Base-by-base conservation (phyloP, 768 basidiomycete genomes). In the Pleurotus salmoneostramineus region DNA sequence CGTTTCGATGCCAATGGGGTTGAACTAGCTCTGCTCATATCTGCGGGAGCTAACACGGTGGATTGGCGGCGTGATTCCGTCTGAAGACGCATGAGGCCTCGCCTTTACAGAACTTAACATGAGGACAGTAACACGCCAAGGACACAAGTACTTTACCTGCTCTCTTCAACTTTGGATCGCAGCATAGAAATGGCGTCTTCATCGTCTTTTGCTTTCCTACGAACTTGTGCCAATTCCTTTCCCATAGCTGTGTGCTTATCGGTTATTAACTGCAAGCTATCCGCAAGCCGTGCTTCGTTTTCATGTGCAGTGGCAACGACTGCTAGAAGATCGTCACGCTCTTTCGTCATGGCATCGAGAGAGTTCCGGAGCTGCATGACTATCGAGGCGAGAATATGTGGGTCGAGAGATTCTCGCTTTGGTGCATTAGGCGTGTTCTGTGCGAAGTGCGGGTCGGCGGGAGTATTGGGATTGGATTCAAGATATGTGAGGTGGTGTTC, bases 51-150 rank as follows among this genome's bases (percentile, higher is more conserved):
- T 58, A 69, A 76, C 61, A 54, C 65, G 55, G 77, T 74, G 67
- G 85, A 87, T 61, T 83, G 79, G 32, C 89, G 78, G 56, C 86
- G 77, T 63, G 75, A 88, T 69, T 94, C 91, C 6, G 85, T 83
- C 67, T 94, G 92, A 6, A 94, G 77, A 14, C 89, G 83, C 92
- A 94, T 94, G 52, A 94, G 77, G 27, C 90, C 92, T 46, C 91
- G 88, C 64, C 91, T 91, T 66, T 31, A 35, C 27, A 27, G 0
- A 40, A 44, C 11, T 36, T 0, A 31, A 27, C 6, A 46, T 61
- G 58, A 57, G 58, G 8, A 60, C 42, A 48, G 32, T 40, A 35
- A 34, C 36, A 14, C 44, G 17, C 34, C 17, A 48, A 56, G 1
- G 14, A n/a, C 11, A 50, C 37, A 12, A 62, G 42, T 49, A 35